A percentile compares a stretch with the other conserved stretches of the same genome.
Conservation (phyloP, 2,329 filamentous ascomycete genomes). For the Berkeleyomyces basicola region DNA sequence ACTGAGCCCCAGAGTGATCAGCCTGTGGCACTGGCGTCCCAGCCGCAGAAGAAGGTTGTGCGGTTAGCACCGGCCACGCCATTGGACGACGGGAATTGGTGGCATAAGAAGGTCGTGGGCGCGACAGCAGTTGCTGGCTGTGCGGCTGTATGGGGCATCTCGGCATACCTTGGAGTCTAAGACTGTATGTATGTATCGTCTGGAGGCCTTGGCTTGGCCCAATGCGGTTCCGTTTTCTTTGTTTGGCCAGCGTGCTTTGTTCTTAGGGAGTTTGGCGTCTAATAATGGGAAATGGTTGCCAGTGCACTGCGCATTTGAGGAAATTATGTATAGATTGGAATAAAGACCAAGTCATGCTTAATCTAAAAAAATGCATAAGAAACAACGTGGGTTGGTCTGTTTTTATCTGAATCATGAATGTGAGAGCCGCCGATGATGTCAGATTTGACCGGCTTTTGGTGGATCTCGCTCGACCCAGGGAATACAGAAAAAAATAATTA, state of each 20-base stretch:
- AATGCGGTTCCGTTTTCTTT: neutral
- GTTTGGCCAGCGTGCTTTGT: neutral
- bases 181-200: neutral
- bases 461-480: neutral
- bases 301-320: too few relatives aligned
- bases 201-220: neutral
- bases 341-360: too few relatives aligned
- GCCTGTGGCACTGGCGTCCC: neutral
- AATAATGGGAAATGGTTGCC: neutral
- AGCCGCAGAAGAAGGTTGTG: slow-evolving; percentile 12
- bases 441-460: neutral
- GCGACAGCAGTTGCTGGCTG: slow-evolving; percentile 45
- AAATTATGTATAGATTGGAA: too few relatives aligned
- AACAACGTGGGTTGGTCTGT: too few relatives aligned
- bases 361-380: too few relatives aligned
- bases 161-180: slow-evolving; percentile 30
- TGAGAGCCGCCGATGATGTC: neutral
- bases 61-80: slow-evolving; percentile 30
- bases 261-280: neutral
- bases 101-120: slow-evolving; percentile 47
- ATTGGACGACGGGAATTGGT: slow-evolving; percentile 49
- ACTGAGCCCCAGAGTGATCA: neutral
- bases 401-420: too few relatives aligned
- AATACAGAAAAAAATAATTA: neutral
- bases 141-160: slow-evolving; percentile 40